Percentiles rank a stretch among this genome's conserved stretches.
phyloP scores from a whole-genome alignment of 192 early-diverging fungal genomes.

The Coemansia sp. region DNA sequence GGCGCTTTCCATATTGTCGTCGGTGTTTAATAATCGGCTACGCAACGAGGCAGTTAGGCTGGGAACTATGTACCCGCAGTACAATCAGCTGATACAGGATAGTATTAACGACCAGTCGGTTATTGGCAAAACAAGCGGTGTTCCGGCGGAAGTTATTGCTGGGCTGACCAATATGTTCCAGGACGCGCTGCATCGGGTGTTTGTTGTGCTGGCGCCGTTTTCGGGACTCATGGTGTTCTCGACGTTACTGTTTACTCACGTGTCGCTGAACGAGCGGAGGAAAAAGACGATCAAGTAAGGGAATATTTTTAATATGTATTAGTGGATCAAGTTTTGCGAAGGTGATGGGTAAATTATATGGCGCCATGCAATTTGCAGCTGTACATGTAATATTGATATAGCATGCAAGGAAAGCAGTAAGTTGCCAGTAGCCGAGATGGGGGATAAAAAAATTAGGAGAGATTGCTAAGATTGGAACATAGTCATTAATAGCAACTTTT shows the following conservation, averaged over 20 bases:
- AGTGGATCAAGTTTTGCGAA: neutral
- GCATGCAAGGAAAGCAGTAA: too few relatives aligned
- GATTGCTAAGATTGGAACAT: too few relatives aligned
- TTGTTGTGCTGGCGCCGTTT: constrained; percentile 54
- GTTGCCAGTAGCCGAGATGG: too few relatives aligned
- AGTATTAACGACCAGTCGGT: constrained; percentile 48
- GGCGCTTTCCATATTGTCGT: constrained; percentile 56
- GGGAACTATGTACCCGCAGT: constrained; percentile 33
- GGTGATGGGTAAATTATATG: too few relatives aligned
- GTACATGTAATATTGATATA: too few relatives aligned
- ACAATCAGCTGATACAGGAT: constrained; percentile 44
- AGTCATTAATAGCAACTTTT: too few relatives aligned
- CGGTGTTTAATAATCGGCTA: constrained; percentile 61
- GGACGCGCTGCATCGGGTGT: constrained; percentile 51
- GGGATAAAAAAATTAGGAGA: too few relatives aligned
- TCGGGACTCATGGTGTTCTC: constrained; percentile 45
- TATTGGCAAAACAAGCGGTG: constrained; percentile 10
- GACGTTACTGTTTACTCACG: constrained; percentile 36
- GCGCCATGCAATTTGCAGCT: too few relatives aligned
- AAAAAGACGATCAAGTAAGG: constrained; percentile 39
- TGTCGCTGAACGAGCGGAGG: constrained; percentile 17
- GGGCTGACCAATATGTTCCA: constrained; percentile 55
- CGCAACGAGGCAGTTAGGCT: constrained; percentile 13
- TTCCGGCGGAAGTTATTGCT: constrained; percentile 38
- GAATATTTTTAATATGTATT: neutral